These are phyloP conservation scores for Xylaria arbuscula DNA, from an alignment of 2,329 filamentous ascomycete species.

Conservation along the genomic window DNA sequence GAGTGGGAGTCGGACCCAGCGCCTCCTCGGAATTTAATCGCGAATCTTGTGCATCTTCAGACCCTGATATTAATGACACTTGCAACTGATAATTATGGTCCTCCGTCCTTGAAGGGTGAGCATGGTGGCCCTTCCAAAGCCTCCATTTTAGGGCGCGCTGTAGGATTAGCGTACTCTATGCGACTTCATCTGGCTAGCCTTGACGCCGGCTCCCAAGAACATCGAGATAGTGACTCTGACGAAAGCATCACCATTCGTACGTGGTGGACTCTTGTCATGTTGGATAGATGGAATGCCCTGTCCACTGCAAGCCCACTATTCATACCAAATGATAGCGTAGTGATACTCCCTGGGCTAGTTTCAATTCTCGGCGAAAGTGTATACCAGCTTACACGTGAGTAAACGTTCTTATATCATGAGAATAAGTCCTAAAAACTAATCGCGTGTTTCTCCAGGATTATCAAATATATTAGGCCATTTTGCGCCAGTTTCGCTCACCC, in stretches of 20 bases:
- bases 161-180: constrained; percentile 73
- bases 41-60: constrained; percentile 71
- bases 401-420: not conserved
- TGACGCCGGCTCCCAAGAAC: constrained; percentile 56
- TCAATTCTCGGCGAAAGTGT: constrained; percentile 70
- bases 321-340: constrained; percentile 71
- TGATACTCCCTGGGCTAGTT: constrained; percentile 69
- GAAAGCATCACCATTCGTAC: constrained; percentile 71
- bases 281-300: constrained; percentile 80
- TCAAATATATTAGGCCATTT: constrained; percentile 69
- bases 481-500: constrained; percentile 58
- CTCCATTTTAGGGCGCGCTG: constrained; percentile 71
- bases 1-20: constrained; percentile 62
- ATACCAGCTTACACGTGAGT: constrained; percentile 73
- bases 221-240: constrained; percentile 61
- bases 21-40: constrained; percentile 52
- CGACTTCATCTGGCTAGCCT: constrained; percentile 64
- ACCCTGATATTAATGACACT: constrained; percentile 74
- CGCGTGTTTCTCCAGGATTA: constrained; percentile 56
- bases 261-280: constrained; percentile 78
- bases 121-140: constrained; percentile 61
- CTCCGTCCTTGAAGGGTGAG: constrained; percentile 54
- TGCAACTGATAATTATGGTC: constrained; percentile 69
- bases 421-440: constrained; percentile 13
- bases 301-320: constrained; percentile 71